phyloP scores from a whole-genome alignment of 176 grass and related monocot species.

The Eragrostis curvula region DNA sequence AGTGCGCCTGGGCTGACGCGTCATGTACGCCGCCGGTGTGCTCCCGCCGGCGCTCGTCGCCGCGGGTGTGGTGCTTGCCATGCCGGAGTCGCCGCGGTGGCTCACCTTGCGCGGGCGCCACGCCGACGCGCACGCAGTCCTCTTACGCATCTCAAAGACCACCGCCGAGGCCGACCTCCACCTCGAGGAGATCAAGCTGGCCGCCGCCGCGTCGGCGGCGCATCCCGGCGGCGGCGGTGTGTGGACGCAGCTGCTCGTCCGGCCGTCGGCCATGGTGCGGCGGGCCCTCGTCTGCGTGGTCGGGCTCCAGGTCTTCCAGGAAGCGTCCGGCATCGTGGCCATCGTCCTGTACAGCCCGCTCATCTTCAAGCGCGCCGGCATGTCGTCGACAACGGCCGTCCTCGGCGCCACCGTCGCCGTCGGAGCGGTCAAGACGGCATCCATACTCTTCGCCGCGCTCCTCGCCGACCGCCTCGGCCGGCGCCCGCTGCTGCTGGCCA shows the following conservation, averaged over 20 bases:
- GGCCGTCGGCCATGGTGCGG: neutral
- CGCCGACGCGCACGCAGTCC: neutral
- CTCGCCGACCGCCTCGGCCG: constrained; percentile 28
- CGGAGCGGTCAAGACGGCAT: too few relatives aligned
- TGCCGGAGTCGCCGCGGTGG: constrained; percentile 17
- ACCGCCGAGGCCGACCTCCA: too few relatives aligned
- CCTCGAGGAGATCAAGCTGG: too few relatives aligned
- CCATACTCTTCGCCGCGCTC: constrained; percentile 13
- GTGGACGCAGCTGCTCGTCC: neutral
- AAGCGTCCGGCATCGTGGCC: constrained; percentile 32
- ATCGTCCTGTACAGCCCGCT: too few relatives aligned
- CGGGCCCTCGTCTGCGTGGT: constrained; percentile 33
- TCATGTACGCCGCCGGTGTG: too few relatives aligned
- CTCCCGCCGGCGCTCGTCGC: constrained; percentile 34
- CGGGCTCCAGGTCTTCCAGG: constrained; percentile 49
- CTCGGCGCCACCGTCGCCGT: neutral
- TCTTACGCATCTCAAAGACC: neutral
- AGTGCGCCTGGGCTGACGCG: too few relatives aligned
- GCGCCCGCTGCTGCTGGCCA: too few relatives aligned
- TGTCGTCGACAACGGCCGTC: too few relatives aligned
- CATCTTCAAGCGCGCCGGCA: constrained; percentile 31
- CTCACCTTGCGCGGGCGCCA: neutral
- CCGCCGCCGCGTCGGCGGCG: too few relatives aligned
- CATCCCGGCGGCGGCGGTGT: neutral
- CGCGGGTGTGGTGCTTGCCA: constrained; percentile 5